These are phyloP conservation scores for Coemansia sp. DNA, from an alignment of 192 early-diverging fungal species.

Conservation along the genomic window DNA sequence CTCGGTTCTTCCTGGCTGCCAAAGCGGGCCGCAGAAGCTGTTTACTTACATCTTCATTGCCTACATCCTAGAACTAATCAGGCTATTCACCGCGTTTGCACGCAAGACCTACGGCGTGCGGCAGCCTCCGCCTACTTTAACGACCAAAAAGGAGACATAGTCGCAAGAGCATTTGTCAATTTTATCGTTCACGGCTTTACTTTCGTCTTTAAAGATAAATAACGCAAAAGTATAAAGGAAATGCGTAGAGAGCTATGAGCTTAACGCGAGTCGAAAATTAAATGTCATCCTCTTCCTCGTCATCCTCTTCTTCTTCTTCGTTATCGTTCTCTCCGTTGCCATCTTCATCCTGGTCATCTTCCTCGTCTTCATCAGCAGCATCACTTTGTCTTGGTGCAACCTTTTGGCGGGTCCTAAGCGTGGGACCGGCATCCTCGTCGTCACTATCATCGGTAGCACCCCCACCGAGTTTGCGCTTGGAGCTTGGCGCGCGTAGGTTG, in stretches of 20 bases:
- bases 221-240: not conserved
- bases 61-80: constrained; percentile 76
- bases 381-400: constrained; percentile 18
- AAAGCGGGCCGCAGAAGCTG: constrained; percentile 56
- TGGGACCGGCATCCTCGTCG: constrained; percentile 18
- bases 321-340: not conserved
- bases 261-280: not conserved
- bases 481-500: constrained; percentile 35
- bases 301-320: constrained; percentile 14
- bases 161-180: not conserved
- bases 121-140: not conserved
- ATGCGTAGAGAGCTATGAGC: not conserved
- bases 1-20: constrained; percentile 63
- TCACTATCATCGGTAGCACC: constrained; percentile 15
- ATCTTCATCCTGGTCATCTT: not conserved
- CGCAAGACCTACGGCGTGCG: constrained; percentile 64
- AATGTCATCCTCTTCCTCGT: not conserved
- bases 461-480: constrained; percentile 35
- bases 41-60: constrained; percentile 69
- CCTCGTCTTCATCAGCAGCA: constrained; percentile 1
- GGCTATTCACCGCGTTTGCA: constrained; percentile 82
- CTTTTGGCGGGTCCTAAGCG: constrained; percentile 43
- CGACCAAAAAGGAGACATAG: constrained; percentile 22
- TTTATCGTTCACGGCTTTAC: not conserved
- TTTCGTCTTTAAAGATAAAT: not conserved